Evolutionary conservation across 2,329 filamentous ascomycete genomes (phyloP), one percentile per base, ranked within the genome.

Genomic region (Fusarium luffae): DNA sequence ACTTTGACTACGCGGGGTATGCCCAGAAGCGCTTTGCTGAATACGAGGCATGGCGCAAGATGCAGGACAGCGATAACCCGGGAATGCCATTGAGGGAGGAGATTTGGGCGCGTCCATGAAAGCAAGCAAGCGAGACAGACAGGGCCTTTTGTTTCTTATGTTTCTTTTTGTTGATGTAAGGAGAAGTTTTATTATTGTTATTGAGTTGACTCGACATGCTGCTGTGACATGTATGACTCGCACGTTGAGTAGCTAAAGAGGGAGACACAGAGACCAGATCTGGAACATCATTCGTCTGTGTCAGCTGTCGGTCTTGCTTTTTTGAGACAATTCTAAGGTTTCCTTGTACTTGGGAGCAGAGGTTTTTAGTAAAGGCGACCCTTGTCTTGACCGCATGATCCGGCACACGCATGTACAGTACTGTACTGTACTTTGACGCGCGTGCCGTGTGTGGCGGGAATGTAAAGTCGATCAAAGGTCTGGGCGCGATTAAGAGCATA

Each of bases 1-100:
- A 73, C 7, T 73, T 73, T 55, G 70, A 73, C 63, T 73, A 73
- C 44, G 63, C 60, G 6, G 70, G 68, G 32, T 73, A 73, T 42
- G 71, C 71, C 4, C 51, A 62, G 10, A 73, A 59, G 62, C 70
- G 70, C 37, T 48, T 73, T 12, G 50, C 16, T 10, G 70, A 73
- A 64, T 73, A 73, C 46, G 61, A 72, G 42, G 66, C 49, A 18
- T 73, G 70, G 70, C 65, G 70, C 1, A 32, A 19, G 32, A 54
- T 58, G 18, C 49, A 67, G 54, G 62, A 51, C 14, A 54, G 49
- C 10, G 43, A n/a, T 3, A 16, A 41, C 5, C 18, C 4, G 12
- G 64, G 48, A 12, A 34, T 62, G 34, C 19, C 64, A 0, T 21
- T 47, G 52, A 52, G 70, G 25, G 70, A 73, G 51, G 16, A 62